phyloP scores from a whole-genome alignment of 2,329 filamentous ascomycete genomes.

The Knufia petricola region DNA sequence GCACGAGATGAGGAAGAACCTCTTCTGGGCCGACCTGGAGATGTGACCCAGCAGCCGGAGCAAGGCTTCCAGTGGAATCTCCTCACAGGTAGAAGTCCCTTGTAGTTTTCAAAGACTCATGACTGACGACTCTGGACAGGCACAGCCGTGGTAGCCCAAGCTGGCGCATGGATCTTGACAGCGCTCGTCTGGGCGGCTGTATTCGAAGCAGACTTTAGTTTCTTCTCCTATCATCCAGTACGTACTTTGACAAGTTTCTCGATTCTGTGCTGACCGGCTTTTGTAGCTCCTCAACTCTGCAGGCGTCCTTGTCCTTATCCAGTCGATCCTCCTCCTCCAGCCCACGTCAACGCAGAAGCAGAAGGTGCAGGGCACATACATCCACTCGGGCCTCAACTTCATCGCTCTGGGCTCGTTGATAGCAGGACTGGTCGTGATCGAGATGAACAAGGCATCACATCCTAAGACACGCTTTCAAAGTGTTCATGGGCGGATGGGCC shows the following conservation, averaged over 20 bases:
- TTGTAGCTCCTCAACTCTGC: constrained; percentile 46
- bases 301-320: constrained; percentile 63
- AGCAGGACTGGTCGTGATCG: constrained; percentile 35
- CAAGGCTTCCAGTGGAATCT: constrained; percentile 61
- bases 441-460: constrained; percentile 68
- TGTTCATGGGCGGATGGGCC: constrained; percentile 71
- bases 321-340: constrained; percentile 77
- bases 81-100: constrained; percentile 54
- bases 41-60: constrained; percentile 59
- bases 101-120: constrained; percentile 7
- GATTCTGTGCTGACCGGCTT: constrained; percentile 4
- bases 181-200: constrained; percentile 70
- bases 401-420: constrained; percentile 26
- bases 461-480: constrained; percentile 64
- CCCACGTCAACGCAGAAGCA: constrained; percentile 69
- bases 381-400: constrained; percentile 63
- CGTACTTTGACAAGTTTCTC: constrained; percentile 26
- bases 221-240: constrained; percentile 85
- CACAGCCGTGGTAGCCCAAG: constrained; percentile 71
- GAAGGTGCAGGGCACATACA: constrained; percentile 53
- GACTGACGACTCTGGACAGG: constrained; percentile 42
- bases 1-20: constrained; percentile 54
- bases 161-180: constrained; percentile 64
- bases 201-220: constrained; percentile 58
- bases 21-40: constrained; percentile 60